Evolutionary conservation across 805 yeast genomes (phyloP), one percentile per base, ranked within the genome.

Genomic region (Spencermartinsiella europaea): DNA sequence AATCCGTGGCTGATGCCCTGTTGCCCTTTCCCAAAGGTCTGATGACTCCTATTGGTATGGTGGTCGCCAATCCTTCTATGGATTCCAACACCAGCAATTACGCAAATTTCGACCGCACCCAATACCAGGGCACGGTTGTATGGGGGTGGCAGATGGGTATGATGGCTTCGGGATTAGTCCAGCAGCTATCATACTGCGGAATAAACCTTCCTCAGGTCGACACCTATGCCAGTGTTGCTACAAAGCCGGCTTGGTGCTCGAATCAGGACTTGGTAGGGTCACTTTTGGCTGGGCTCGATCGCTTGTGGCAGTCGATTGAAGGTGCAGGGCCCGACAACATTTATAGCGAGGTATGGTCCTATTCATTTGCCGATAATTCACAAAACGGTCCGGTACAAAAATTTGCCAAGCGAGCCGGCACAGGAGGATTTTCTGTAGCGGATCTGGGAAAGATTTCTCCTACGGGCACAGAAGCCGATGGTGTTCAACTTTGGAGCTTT

Each of bases 131-230:
- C 8, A 44, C 47, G 7, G 42, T 44, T 16, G 28, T 44, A 3
- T 44, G 47, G 47, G 47, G 47, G 10, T 44, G 47, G 47, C 47
- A 44, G 35, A 44, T 44, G 47, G 47, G 47, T 10, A 37, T 44
- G 5, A 38, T 44, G 47, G 47, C 47, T 2, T 20, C 21, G 25
- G 47, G 47, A 3, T 28, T 44, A 16, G 21, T 37, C 19, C 20
- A 35, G 21, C 48, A 45, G 22, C 40, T 45, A 5, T 45, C 48
- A 8, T 45, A n/a, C 21, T 45, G 44, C 34, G 28, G 28, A 8
- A n/a, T 34, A n/a, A 12, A 27, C 5, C 22, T 45, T 5, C 48
- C 48, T 5, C 44, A 39, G 21, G 28, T 39, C 17, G 48, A 39
- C 25, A 21, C 41, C 7, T 20, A 38, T 25, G 36, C 17, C 22